Conservation (phyloP, 2,329 filamentous ascomycete species). For the Colletotrichum australisinense region DNA sequence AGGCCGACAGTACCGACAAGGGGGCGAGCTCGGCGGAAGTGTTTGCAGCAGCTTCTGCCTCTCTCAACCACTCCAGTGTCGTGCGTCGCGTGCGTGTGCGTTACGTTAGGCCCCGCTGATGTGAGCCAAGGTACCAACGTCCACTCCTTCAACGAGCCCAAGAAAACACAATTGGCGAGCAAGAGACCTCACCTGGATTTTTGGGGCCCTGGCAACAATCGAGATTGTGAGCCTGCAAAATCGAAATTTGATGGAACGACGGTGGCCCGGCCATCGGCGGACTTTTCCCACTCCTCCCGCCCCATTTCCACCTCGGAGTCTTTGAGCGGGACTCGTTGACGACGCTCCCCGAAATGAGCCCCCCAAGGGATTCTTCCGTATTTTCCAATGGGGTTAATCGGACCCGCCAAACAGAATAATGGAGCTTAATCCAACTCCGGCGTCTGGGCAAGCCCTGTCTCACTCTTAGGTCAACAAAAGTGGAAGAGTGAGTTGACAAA, state of each 20-base stretch:
- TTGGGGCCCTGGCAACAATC: constrained; percentile 13
- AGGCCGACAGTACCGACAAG: background rate
- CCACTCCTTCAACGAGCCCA: background rate
- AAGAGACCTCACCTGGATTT: background rate
- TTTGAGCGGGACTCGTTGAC: constrained; percentile 21
- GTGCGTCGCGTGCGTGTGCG: constrained; percentile 4
- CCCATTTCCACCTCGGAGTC: constrained; percentile 27
- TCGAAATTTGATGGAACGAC: constrained; percentile 21
- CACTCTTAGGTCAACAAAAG: background rate
- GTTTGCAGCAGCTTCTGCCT: constrained; percentile 14
- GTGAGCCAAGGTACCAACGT: constrained; percentile 18
- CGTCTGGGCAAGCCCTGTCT: constrained; percentile 12
- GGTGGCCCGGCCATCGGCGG: constrained; percentile 12
- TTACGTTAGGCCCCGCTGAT: constrained; percentile 19
- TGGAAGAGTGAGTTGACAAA: background rate
- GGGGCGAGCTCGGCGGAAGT: constrained; percentile 7
- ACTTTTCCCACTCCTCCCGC: constrained; percentile 18
- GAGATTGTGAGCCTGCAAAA: constrained; percentile 27
- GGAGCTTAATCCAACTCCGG: background rate
- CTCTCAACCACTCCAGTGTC: constrained; percentile 16
- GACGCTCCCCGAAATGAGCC: constrained; percentile 30
- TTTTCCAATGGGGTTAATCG: constrained; percentile 3
- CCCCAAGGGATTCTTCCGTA: background rate
- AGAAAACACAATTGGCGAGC: background rate
- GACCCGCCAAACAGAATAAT: background rate